A percentile compares a stretch with the other conserved stretches of the same genome.
Evolutionary conservation across 2,329 filamentous ascomycete species (phyloP).

Genomic region (Aspergillus pseudoterreus): DNA sequence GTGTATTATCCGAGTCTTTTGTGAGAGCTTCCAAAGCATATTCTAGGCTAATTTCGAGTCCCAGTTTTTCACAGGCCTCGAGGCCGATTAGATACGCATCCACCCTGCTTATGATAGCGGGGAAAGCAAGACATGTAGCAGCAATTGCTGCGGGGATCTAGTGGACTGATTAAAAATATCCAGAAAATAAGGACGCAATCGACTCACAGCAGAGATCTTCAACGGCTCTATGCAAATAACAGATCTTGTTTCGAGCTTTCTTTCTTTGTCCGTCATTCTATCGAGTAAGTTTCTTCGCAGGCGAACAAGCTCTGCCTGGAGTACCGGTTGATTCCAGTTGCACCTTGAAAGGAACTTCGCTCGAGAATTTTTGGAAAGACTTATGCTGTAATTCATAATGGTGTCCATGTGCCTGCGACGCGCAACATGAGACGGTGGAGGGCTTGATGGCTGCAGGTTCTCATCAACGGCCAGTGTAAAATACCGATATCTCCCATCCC

Average conservation of each 20-base stretch:
- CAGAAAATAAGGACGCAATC: background rate
- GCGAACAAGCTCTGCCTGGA: slow-evolving; percentile 69
- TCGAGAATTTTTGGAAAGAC: slow-evolving; percentile 63
- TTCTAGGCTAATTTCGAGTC: slow-evolving; percentile 60
- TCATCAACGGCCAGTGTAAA: slow-evolving; percentile 43
- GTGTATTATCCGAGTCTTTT: slow-evolving; percentile 83
- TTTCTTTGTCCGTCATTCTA: slow-evolving; percentile 53
- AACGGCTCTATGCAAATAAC: slow-evolving; percentile 76
- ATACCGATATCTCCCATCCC: slow-evolving; percentile 57
- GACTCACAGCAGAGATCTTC: slow-evolving; percentile 69
- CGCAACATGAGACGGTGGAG: slow-evolving; percentile 30
- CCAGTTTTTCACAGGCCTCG: slow-evolving; percentile 67
- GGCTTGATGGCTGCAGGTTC: slow-evolving; percentile 28
- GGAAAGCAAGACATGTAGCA: slow-evolving; percentile 70
- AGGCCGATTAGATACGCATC: slow-evolving; percentile 77
- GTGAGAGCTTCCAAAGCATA: slow-evolving; percentile 86
- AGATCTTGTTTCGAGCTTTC: slow-evolving; percentile 49
- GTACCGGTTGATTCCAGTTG: slow-evolving; percentile 71
- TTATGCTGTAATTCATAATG: slow-evolving; percentile 82
- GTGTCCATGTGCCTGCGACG: slow-evolving; percentile 50
- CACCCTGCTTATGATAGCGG: slow-evolving; percentile 77
- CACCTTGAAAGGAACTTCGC: slow-evolving; percentile 47
- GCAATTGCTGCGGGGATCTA: slow-evolving; percentile 69
- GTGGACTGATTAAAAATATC: slow-evolving; percentile 14
- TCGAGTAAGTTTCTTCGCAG: slow-evolving; percentile 83